phyloP scores from a whole-genome alignment of 2,329 filamentous ascomycete genomes.

The Leptographium galeiforme region DNA sequence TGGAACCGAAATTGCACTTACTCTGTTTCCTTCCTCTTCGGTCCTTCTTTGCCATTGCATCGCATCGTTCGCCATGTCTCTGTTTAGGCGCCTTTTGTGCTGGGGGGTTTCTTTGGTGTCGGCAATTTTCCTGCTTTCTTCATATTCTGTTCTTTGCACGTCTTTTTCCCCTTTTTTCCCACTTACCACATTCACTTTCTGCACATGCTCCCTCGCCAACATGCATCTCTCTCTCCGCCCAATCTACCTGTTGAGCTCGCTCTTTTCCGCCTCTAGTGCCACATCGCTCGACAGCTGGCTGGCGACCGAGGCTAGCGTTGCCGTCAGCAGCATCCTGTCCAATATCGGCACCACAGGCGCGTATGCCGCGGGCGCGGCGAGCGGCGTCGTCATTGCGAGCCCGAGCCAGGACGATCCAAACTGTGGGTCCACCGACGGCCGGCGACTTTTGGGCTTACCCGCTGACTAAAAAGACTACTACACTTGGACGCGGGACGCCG shows the following conservation, averaged over 20 bases:
- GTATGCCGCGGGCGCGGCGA: slow-evolving; percentile 29
- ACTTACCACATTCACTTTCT: no score
- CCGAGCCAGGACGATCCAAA: slow-evolving; percentile 40
- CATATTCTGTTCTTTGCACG: no score
- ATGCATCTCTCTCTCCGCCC: neutral
- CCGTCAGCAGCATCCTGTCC: slow-evolving; percentile 38
- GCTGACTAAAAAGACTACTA: slow-evolving; percentile 40
- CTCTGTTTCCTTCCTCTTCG: no score
- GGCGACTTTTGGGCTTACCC: neutral
- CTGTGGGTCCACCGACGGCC: slow-evolving; percentile 27
- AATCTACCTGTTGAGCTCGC: neutral
- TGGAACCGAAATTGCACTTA: no score
- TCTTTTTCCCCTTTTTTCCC: no score
- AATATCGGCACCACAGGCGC: slow-evolving; percentile 46
- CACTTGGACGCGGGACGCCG: slow-evolving; percentile 67
- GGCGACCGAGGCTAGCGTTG: slow-evolving; percentile 35
- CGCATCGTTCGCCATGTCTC: no score
- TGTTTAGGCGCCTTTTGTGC: no score
- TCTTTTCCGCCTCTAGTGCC: slow-evolving; percentile 17
- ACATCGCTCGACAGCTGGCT: slow-evolving; percentile 34
- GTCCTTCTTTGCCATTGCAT: no score
- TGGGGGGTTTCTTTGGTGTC: no score
- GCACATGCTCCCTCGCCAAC: no score
- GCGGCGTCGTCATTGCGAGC: slow-evolving; percentile 43
- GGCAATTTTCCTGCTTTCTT: no score